Evolutionary conservation across 441 rosid species (phyloP).

Genomic region (Raphanus hybrid): DNA sequence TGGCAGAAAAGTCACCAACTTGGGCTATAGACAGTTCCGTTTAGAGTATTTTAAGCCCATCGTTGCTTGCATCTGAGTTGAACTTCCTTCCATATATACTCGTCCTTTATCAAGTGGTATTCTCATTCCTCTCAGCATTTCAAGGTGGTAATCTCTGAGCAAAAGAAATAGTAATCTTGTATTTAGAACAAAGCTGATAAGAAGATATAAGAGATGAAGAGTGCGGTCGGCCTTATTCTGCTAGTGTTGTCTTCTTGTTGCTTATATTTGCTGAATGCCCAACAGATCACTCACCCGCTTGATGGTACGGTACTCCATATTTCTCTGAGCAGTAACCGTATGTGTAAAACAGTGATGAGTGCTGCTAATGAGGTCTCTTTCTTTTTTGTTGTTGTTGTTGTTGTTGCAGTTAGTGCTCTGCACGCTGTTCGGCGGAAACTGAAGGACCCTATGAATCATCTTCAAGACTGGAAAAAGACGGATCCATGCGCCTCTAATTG

Average conservation of each 20-base stretch:
- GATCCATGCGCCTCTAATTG: slow-evolving; percentile 84
- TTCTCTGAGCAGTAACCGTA: background rate
- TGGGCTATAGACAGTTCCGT: slow-evolving; percentile 10
- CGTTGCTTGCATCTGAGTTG: background rate
- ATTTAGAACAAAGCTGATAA: slow-evolving; percentile 7
- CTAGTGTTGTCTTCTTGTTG: slow-evolving; percentile 17
- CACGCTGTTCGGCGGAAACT: slow-evolving; percentile 35
- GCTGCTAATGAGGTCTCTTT: background rate
- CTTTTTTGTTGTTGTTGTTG: slow-evolving; percentile 3
- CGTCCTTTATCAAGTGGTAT: background rate
- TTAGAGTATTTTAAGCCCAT: background rate
- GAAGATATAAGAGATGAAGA: slow-evolving; percentile 10
- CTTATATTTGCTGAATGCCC: slow-evolving; percentile 31
- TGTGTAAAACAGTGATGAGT: background rate
- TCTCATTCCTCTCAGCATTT: slow-evolving; percentile 15
- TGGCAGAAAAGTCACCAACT: background rate
- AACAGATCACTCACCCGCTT: slow-evolving; percentile 34
- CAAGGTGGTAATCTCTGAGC: background rate
- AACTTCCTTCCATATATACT: slow-evolving; percentile 20
- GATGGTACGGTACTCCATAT: slow-evolving; percentile 25
- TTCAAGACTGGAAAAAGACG: slow-evolving; percentile 63
- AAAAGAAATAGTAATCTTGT: background rate
- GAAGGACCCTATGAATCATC: slow-evolving; percentile 56
- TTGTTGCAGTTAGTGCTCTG: slow-evolving; percentile 60
- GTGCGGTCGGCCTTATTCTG: slow-evolving; percentile 17